These are phyloP conservation scores for Aspergillus caelatus DNA, from an alignment of 2,329 filamentous ascomycete species.

Conservation along the genomic window DNA sequence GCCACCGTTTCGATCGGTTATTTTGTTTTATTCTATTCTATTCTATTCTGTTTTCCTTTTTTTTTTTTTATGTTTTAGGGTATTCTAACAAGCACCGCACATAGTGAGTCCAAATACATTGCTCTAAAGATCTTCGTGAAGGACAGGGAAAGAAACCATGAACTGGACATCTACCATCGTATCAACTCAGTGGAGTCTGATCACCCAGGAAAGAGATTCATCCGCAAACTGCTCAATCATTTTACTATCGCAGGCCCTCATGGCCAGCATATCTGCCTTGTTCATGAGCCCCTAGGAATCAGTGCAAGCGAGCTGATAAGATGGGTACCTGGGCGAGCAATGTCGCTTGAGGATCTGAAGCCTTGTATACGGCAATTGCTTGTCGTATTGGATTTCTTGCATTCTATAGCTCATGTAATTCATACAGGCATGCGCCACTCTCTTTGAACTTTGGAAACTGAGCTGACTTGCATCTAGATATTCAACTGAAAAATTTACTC, in stretches of 20 bases:
- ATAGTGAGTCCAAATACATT: conserved; percentile 17
- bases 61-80: no score
- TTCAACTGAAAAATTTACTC: conserved; percentile 5
- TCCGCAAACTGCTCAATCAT: conserved; percentile 22
- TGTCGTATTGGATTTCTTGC: conserved; percentile 14
- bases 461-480: background rate
- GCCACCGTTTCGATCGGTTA: background rate
- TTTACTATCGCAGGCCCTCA: conserved; percentile 22
- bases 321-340: background rate
- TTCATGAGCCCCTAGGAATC: conserved; percentile 24
- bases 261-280: conserved; percentile 25
- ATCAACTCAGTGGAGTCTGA: conserved; percentile 16
- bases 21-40: background rate
- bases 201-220: conserved; percentile 20
- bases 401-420: background rate
- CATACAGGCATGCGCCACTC: background rate
- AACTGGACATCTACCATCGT: conserved; percentile 21
- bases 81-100: background rate
- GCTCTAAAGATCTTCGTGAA: conserved; percentile 23
- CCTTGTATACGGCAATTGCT: conserved; percentile 14
- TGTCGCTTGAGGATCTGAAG: conserved; percentile 16
- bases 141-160: conserved; percentile 13
- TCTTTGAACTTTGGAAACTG: background rate
- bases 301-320: conserved; percentile 12
- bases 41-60: no score